Evolutionary conservation across 2,329 filamentous ascomycete genomes (phyloP), one percentile per base, ranked within the genome.

Genomic region (Aaosphaeria pasadenensis): DNA sequence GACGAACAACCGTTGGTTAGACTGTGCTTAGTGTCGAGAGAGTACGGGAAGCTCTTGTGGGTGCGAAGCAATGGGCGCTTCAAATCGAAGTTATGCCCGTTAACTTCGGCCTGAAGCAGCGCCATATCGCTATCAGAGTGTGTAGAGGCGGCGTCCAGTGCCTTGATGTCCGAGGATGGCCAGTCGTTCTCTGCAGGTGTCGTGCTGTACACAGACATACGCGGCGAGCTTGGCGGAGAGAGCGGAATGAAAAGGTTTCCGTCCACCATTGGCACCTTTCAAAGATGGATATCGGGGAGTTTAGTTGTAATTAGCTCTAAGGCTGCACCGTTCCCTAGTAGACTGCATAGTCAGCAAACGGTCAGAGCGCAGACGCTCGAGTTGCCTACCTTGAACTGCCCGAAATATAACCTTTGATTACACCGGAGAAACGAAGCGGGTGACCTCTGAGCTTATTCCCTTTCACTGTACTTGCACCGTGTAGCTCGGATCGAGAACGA

Each of bases 201-300:
- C 52, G 68, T 64, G 62, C 68, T 66, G 58, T 73, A 74, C 60
- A 68, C 73, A 72, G 73, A 76, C 74, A 77, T 76, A 63, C 71
- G 74, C 66, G 75, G 75, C 64, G 75, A 77, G 54, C 64, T 75
- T 51, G 75, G 75, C 57, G 75, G 75, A 64, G 75, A 77, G 58
- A 76, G 63, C 58, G 73, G 73, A 63, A 73, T 71, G 63, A 71
- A 69, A 57, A 70, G 69, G 62, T 66, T 73, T 68, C 69, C 70
- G 66, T 72, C 67, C 64, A 75, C 63, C 70, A 72, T 72, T 71
- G 62, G 65, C 57, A 56, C 60, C 63, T 67, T 62, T 24, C 48
- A 44, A 47, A 53, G 54, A 57, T 38, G 49, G 47, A 50, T 56
- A 46, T 46, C 56, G 44, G 49, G 45, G 41, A 54, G 51, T 51